phyloP scores from a whole-genome alignment of 2,329 filamentous ascomycete species.

The Clonostachys chloroleuca region DNA sequence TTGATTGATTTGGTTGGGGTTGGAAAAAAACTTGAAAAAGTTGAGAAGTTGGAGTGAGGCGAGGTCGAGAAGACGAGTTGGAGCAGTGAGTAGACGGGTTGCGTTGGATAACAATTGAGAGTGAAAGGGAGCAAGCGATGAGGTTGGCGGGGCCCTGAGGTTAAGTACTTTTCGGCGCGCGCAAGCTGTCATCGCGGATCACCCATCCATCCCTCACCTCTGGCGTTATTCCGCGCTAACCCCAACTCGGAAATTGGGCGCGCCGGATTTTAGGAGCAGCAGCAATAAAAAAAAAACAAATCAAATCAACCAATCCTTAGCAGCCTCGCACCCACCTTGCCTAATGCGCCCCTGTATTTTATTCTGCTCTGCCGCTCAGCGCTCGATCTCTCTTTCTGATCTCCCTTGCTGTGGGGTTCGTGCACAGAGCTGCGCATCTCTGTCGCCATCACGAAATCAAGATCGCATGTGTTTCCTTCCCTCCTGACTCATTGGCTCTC shows the following conservation, averaged over 20 bases:
- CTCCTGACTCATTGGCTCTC: no score
- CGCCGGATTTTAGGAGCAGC: constrained; percentile 6
- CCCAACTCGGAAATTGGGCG: constrained; percentile 22
- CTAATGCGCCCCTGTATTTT: no score
- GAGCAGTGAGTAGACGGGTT: no score
- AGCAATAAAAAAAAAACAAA: no score
- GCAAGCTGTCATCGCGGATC: constrained; percentile 43
- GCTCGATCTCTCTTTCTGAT: no score
- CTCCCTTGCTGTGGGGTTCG: no score
- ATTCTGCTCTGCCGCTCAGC: no score
- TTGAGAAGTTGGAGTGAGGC: neutral
- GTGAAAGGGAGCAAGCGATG: constrained; percentile 23
- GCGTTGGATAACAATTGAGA: constrained; percentile 25
- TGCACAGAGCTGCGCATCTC: no score
- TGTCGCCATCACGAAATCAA: no score
- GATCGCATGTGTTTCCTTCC: no score
- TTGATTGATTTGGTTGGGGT: constrained; percentile 49
- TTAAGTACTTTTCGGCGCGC: constrained; percentile 55
- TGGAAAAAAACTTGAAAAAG: constrained; percentile 12
- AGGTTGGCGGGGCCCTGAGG: constrained; percentile 36
- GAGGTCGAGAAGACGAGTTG: constrained; percentile 8
- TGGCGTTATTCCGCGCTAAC: constrained; percentile 21
- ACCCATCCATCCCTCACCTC: constrained; percentile 22
- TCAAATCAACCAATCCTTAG: no score
- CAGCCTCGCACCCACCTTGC: no score